Evolutionary conservation across 2,329 filamentous ascomycete species (phyloP).

Genomic region (Coleophoma crateriformis): DNA sequence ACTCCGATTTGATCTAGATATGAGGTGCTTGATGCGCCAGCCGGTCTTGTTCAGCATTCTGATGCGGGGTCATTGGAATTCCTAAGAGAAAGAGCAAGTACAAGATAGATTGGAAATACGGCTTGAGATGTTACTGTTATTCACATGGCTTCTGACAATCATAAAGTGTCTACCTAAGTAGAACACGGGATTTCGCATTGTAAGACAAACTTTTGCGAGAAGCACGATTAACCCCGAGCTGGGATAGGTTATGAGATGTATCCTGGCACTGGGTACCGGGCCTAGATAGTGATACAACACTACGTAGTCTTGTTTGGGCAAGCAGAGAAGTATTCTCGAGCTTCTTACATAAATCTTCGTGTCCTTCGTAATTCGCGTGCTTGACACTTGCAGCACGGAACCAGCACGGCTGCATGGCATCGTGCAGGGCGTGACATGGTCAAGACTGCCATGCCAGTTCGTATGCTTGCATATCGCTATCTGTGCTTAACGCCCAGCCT

Average conservation of each 20-base stretch:
- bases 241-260: neutral
- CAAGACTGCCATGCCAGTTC: too few relatives aligned
- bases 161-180: neutral
- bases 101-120: neutral
- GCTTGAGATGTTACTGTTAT: neutral
- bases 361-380: slow-evolving; percentile 12
- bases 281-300: too few relatives aligned
- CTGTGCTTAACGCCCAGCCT: too few relatives aligned
- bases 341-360: neutral
- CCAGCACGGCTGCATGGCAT: slow-evolving; percentile 8
- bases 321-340: neutral
- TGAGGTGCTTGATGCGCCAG: slow-evolving; percentile 16
- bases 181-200: neutral
- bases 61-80: neutral
- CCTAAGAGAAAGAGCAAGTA: neutral
- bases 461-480: too few relatives aligned
- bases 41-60: slow-evolving; percentile 17
- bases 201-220: neutral
- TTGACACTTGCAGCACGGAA: slow-evolving; percentile 16
- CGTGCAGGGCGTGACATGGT: neutral
- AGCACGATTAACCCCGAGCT: neutral
- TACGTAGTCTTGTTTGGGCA: neutral
- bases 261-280: neutral
- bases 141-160: neutral
- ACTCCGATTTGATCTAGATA: slow-evolving; percentile 10